Evolutionary conservation across 768 basidiomycete species (phyloP), one percentile per base, ranked within the genome.

Genomic region (Phanerodontia chrysosporium): DNA sequence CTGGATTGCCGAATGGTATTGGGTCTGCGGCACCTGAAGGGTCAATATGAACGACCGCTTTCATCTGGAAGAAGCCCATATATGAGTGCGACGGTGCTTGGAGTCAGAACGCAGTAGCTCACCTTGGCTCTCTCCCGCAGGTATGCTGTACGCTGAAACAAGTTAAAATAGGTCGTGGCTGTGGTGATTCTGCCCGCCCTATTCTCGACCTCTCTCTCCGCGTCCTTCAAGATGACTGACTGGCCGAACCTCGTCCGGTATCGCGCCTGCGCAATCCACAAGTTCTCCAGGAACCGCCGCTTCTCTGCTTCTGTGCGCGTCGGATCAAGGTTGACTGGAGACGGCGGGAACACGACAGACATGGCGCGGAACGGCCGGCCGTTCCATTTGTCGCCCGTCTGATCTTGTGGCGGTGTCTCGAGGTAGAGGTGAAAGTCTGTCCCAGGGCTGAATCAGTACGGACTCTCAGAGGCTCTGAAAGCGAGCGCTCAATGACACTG

Each of bases 1-100:
- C 79, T 5, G 75, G 79, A 18, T 87, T 76, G 4, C 88, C 90
- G 61, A 94, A 86, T 4, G 89, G 86, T 58, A 96, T 79, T 1
- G 86, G 83, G 64, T 92, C 89, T 7, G 92, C 89, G 13, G 81
- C 75, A 3, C 89, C 90, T 16, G 80, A 66, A 18, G 86, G 81
- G 70, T 96, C 93, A 56, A 98, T 84, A 64, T 95, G 92, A 42
- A 96, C 80, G 10, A 93, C 87, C 24, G 94, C 83, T 75, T 95
- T 95, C 28, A 87, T 89, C 94, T 96, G 44, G 18, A 7, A 35
- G 32, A 35, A n/a, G n/a, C 32, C 14, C 32, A 35, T 7, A 35
- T 35, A 14, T 35, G 22, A 28, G 27, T 53, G 16, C n/a, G 16
- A 35, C 27, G 32, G n/a, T n/a, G 18, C 51, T 22, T 32, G 35